phyloP scores from a whole-genome alignment of 192 early-diverging fungal species.

The Coemansia sp. region DNA sequence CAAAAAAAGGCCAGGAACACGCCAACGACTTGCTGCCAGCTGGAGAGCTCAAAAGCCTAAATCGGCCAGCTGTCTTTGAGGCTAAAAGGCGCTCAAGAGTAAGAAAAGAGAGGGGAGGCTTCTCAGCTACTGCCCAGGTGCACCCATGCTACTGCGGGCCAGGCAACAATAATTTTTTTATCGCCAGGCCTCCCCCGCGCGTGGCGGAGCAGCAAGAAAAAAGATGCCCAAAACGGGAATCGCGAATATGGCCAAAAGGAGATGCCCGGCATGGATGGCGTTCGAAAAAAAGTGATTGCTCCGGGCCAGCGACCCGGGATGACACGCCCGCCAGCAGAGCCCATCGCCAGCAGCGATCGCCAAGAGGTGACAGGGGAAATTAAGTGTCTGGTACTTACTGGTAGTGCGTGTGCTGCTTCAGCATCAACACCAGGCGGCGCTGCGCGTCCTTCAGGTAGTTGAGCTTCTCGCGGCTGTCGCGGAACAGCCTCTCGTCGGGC shows the following conservation, averaged over 20 bases:
- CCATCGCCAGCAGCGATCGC: conserved; percentile 3
- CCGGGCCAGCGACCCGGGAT: neutral
- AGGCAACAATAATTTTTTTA: conserved; percentile 2
- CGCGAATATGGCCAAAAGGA: conserved; percentile 10
- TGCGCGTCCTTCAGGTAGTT: conserved; percentile 32
- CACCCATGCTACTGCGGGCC: conserved; percentile 9
- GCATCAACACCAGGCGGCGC: conserved; percentile 31
- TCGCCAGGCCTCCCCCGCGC: neutral
- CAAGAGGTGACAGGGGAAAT: neutral
- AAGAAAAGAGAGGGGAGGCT: conserved; percentile 3
- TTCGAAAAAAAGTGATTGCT: neutral
- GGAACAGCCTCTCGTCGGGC: conserved; percentile 25
- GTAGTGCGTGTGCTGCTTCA: conserved; percentile 27
- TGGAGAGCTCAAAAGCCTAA: conserved; percentile 1
- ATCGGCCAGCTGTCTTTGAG: neutral
- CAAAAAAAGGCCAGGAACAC: neutral
- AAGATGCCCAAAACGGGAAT: neutral
- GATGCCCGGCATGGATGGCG: neutral
- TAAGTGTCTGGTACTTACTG: conserved; percentile 28
- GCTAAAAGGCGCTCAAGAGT: neutral
- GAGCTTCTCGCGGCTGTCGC: conserved; percentile 35
- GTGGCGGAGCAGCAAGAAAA: conserved; percentile 7
- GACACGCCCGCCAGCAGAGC: neutral
- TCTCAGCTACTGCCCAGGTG: conserved; percentile 7
- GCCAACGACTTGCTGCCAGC: neutral